A percentile compares a stretch with the other conserved stretches of the same genome.
Evolutionary conservation across 2,329 filamentous ascomycete species (phyloP).

Genomic region (Pleurostoma richardsiae): DNA sequence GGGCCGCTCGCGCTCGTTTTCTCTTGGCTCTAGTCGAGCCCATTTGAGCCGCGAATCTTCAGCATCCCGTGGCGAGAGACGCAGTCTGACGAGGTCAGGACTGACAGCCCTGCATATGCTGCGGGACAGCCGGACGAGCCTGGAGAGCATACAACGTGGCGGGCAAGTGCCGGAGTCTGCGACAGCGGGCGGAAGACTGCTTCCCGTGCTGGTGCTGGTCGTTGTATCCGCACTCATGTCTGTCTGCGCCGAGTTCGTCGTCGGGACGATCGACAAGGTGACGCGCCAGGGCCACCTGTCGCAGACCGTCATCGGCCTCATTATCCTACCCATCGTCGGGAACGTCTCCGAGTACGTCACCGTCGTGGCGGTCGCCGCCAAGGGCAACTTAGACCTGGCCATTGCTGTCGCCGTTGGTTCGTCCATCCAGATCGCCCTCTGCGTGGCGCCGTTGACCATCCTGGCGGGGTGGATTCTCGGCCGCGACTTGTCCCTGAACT

Average conservation of each 20-base stretch:
- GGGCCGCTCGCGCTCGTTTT: not conserved
- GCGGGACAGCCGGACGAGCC: not conserved
- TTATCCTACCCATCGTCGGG: conserved; percentile 66
- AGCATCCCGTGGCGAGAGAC: not conserved
- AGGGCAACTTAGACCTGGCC: conserved; percentile 72
- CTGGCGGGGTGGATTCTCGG: conserved; percentile 65
- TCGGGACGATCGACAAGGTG: conserved; percentile 60
- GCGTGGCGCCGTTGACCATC: conserved; percentile 64
- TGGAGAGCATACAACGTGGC: not conserved
- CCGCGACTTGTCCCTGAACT: conserved; percentile 70
- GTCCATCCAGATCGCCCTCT: conserved; percentile 67
- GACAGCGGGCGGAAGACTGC: not conserved
- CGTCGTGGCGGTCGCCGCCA: conserved; percentile 62
- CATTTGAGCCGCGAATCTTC: not conserved
- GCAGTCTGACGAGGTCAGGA: not conserved
- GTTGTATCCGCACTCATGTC: conserved; percentile 61
- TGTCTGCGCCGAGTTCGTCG: conserved; percentile 64
- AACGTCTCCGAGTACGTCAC: conserved; percentile 71
- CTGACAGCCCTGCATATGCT: not conserved
- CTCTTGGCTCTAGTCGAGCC: not conserved
- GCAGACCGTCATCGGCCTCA: conserved; percentile 67
- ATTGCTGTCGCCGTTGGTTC: conserved; percentile 67
- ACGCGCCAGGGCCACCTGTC: conserved; percentile 49
- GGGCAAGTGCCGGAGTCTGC: not conserved
- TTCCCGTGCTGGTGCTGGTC: conserved; percentile 56